phyloP scores from a whole-genome alignment of 1,284 basidiomycete genomes.

The Wolfiporia cocos region DNA sequence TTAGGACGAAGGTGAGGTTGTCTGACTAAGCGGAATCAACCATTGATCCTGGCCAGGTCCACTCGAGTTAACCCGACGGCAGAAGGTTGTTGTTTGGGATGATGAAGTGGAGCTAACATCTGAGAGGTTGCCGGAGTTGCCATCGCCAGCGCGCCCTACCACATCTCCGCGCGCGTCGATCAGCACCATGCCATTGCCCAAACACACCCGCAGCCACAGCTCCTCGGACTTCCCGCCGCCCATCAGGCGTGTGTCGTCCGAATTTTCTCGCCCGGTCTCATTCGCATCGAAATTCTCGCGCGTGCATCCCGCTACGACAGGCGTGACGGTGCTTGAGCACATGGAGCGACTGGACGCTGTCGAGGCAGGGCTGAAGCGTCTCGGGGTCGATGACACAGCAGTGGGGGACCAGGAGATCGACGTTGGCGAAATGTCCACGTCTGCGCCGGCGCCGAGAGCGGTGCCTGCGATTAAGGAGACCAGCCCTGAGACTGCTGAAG shows the following conservation, averaged over 20 bases:
- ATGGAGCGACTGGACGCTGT: constrained; percentile 77
- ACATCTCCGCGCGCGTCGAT: constrained; percentile 55
- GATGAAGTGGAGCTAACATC: constrained; percentile 77
- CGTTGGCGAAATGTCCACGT: constrained; percentile 20
- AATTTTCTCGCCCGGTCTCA: constrained; percentile 67
- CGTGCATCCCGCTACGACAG: constrained; percentile 76
- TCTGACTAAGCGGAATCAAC: not conserved
- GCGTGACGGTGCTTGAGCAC: constrained; percentile 76
- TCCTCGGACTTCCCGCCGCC: constrained; percentile 70
- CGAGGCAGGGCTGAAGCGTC: constrained; percentile 67
- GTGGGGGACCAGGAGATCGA: constrained; percentile 42
- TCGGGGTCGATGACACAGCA: constrained; percentile 52
- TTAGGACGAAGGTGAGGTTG: constrained; percentile 51
- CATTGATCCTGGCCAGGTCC: constrained; percentile 46
- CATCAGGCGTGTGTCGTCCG: constrained; percentile 54
- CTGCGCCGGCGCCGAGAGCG: constrained; percentile 9
- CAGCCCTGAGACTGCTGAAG: too few species aligned
- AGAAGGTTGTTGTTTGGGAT: constrained; percentile 77
- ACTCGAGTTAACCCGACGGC: constrained; percentile 75
- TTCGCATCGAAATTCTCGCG: constrained; percentile 74
- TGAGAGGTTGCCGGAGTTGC: constrained; percentile 40
- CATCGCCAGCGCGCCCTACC: constrained; percentile 19
- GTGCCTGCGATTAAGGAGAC: constrained; percentile 10
- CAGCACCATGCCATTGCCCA: constrained; percentile 52
- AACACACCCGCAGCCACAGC: constrained; percentile 52